These are phyloP conservation scores for Rhodamnia argentea DNA, from an alignment of 345 rosid genomes.

Conservation along the genomic window DNA sequence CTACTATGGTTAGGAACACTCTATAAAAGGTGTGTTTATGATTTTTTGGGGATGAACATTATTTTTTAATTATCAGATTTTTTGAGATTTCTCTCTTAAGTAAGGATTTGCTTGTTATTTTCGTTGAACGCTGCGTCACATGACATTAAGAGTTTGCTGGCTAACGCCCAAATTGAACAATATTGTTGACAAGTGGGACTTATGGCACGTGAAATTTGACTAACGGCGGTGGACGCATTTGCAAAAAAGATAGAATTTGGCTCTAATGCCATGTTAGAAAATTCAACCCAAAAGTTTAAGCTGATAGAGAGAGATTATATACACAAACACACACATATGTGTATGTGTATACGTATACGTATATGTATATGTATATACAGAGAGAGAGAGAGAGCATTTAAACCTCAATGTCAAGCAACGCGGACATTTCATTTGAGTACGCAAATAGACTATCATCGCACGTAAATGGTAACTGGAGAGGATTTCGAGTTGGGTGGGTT, in stretches of 20 bases:
- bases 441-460: background rate
- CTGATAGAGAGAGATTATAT: background rate
- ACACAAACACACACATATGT: background rate
- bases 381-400: background rate
- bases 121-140: too few species aligned
- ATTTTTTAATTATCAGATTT: too few species aligned
- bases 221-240: background rate
- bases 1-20: too few species aligned
- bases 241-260: rapidly evolving
- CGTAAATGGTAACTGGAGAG: background rate
- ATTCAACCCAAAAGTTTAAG: background rate
- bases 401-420: background rate
- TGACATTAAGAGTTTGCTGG: too few species aligned
- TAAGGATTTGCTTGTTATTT: too few species aligned
- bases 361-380: too few species aligned
- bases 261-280: background rate
- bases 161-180: too few species aligned
- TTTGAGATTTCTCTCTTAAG: too few species aligned
- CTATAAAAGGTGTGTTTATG: too few species aligned
- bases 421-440: background rate
- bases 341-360: background rate
- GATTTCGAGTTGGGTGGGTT: background rate
- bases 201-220: background rate
- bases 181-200: too few species aligned
- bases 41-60: too few species aligned